Conservation (phyloP, 2,329 filamentous ascomycete species). For the Ophiocordyceps unilateralis region DNA sequence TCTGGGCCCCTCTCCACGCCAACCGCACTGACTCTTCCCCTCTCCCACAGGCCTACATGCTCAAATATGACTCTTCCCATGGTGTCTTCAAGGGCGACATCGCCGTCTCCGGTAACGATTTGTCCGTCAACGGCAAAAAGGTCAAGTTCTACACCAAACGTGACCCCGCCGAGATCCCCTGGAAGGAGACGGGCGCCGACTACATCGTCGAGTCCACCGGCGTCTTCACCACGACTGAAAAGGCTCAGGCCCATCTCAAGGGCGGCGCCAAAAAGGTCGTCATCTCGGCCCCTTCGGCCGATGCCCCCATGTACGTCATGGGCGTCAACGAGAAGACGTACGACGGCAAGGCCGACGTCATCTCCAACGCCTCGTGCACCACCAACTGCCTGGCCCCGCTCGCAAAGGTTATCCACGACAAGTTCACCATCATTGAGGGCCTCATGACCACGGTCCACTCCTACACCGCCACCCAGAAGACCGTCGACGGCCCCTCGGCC, state of each 20-base stretch:
- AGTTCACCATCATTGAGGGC: slow-evolving; percentile 94
- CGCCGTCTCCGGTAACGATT: slow-evolving; percentile 49
- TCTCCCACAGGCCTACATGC: slow-evolving; percentile 72
- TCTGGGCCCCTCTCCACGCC: background rate
- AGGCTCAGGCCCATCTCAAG: slow-evolving; percentile 85
- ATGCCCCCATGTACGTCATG: slow-evolving; percentile 99
- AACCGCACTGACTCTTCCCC: background rate
- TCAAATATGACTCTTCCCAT: slow-evolving; percentile 98
- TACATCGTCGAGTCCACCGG: slow-evolving; percentile 97
- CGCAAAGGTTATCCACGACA: slow-evolving; percentile 98
- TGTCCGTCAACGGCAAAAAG: slow-evolving; percentile 85
- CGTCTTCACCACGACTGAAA: slow-evolving; percentile 97
- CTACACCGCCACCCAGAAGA: slow-evolving; percentile 99
- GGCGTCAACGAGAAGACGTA: slow-evolving; percentile 94
- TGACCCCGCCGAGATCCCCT: slow-evolving; percentile 81
- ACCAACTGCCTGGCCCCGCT: slow-evolving; percentile 99
- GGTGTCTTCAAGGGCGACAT: slow-evolving; percentile 90
- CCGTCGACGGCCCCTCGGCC: slow-evolving; percentile 87
- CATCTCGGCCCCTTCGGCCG: slow-evolving; percentile 81
- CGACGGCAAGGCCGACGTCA: slow-evolving; percentile 77
- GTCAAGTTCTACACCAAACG: slow-evolving; percentile 90
- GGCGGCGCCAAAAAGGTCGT: slow-evolving; percentile 97
- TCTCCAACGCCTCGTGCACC: slow-evolving; percentile 99
- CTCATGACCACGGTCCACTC: slow-evolving; percentile 99
- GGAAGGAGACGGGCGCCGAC: slow-evolving; percentile 69